Evolutionary conservation across 257 asterid genomes (phyloP).

Genomic region (Linaria vulgaris): DNA sequence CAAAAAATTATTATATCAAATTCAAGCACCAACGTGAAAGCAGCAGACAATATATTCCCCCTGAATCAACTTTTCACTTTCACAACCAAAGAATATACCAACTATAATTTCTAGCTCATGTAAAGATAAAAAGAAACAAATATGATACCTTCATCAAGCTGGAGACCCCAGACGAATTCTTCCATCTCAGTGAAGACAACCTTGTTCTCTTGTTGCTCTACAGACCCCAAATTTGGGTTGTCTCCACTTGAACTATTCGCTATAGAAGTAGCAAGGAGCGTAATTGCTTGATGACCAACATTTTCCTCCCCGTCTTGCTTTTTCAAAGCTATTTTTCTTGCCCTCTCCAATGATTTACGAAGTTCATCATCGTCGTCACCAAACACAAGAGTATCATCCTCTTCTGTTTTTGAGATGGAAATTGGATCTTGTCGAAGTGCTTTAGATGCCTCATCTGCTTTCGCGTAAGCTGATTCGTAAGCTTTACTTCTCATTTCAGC

Average conservation of each 20-base stretch:
- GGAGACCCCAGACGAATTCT: constrained; percentile 96
- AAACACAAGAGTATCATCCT: constrained; percentile 57
- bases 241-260: constrained; percentile 39
- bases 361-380: constrained; percentile 96
- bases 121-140: not conserved
- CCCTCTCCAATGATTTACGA: constrained; percentile 79
- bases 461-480: constrained; percentile 71
- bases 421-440: constrained; percentile 63
- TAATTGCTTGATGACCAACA: constrained; percentile 48
- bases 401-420: constrained; percentile 40
- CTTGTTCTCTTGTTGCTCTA: constrained; percentile 74
- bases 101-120: not conserved
- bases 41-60: not conserved
- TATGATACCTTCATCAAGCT: constrained; percentile 79
- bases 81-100: not conserved
- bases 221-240: constrained; percentile 41
- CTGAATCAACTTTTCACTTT: not conserved
- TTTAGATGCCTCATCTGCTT: constrained; percentile 92
- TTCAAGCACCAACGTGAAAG: not conserved
- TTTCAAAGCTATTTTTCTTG: constrained; percentile 75
- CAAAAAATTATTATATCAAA: not conserved
- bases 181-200: constrained; percentile 98
- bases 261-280: constrained; percentile 51
- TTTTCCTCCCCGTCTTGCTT: constrained; percentile 55
- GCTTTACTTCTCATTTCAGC: constrained; percentile 79